Evolutionary conservation across 371 early-diverging fungal species (phyloP), one percentile per base, ranked within the genome.

Genomic region (Vairimorpha ceranae): DNA sequence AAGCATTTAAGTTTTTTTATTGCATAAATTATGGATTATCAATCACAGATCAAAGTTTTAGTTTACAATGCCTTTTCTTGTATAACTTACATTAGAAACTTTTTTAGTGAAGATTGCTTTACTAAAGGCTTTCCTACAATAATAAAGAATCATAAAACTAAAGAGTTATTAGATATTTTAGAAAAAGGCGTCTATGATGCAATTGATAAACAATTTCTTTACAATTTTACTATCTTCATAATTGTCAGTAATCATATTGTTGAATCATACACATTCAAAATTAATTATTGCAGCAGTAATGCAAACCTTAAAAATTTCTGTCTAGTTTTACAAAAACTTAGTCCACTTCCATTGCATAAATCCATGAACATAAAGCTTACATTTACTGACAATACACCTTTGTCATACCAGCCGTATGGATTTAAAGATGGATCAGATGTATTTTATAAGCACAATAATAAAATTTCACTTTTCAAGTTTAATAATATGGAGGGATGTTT

Each of bases 321-420:
- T 27, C 4, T 61, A n/a, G 17, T 63, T 3, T 36, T 38, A 33
- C 71, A 70, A 35, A 70, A 65, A 15, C 30, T 70, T 23, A 63
- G 46, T 7, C 67, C 74, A 36, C 59, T 73, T 36, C 74, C 74
- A 3, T 1, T 25, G 7, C 65, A 35, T 1, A 73, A 59, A 51
- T 67, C 35, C 48, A 17, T 73, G n/a, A 38, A 1, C 2, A 12
- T 73, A 19, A 65, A 61, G 33, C 25, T 73, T 17, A 30, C 48
- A 56, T 73, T 66, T 54, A 41, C 21, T 17, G 54, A 66, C 21
- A 1, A 67, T 19, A 66, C 67, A 21, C 74, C 74, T n/a, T 17
- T 7, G 23, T 4, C 21, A 15, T 73, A 73, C 33, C 52, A 73
- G 25, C 74, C 74, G 1, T 36, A 29, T 36, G 63, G 63, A 45